Base-by-base conservation (phyloP, 2,329 filamentous ascomycete species). In the Rugonectria rugulosa region DNA sequence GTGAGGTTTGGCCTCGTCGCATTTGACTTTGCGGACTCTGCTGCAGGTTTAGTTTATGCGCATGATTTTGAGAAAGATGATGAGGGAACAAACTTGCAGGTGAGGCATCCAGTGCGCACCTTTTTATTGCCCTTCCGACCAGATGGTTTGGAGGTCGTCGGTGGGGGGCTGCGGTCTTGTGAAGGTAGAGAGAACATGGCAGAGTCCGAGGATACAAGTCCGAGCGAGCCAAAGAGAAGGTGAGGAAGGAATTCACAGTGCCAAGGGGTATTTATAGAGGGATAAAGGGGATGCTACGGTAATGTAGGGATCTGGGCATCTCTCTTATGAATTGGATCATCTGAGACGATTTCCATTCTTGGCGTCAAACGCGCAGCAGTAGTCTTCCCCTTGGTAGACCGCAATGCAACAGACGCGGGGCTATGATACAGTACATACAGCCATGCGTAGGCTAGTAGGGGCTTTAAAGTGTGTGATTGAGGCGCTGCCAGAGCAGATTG, bases 21-120 rank as follows among this genome's bases (percentile, higher is more conserved):
- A 86, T 66, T 85, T 85, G 48, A 85, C 78, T 53, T 81, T 80
- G 45, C 82, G 79, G 26, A 81, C 77, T 69, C 81, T 84, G 49
- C 10, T 15, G 24, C 9, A 19, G 1, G n/a, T 26, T n/a, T 32
- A 37, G n/a, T 34, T 34, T n/a, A n/a, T n/a, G n/a, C n/a, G 36
- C 32, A 50, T 29, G 2, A 23, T 6, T 38, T 17, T 19, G 12
- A 5, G 17, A 19, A 23, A 15, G 21, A 20, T 12, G 12, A 3
- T 11, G 8, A 38, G 32, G 23, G 49, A 51, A 78, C 80, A 60
- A 63, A 81, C 80, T 83, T 83, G 79, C 81, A 84, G 43, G 81
- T 84, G 52, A 81, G 72, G 68, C 81, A 84, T 12, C 81, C 81
- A 6, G 78, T 80, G 47, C 76, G 72, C 48, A 79, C 77, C 60